phyloP scores from a whole-genome alignment of 2,329 filamentous ascomycete genomes.

The Cyphellophora europaea region DNA sequence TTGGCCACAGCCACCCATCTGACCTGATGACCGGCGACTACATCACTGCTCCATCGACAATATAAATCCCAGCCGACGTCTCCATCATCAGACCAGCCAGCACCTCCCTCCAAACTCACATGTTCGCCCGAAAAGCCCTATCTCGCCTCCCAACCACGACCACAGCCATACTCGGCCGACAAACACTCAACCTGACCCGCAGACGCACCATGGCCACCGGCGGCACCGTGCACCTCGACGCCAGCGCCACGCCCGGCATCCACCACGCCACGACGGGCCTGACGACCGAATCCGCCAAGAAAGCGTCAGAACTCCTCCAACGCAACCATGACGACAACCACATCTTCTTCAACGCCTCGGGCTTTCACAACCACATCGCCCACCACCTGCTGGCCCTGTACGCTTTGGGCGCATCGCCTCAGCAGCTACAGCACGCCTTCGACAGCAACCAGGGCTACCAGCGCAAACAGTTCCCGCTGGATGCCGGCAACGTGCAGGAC shows the following conservation, averaged over 20 bases:
- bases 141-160: too few species aligned
- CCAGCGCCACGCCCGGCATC: background rate
- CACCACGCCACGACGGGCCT: constrained; percentile 21
- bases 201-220: too few species aligned
- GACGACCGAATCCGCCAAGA: constrained; percentile 48
- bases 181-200: too few species aligned
- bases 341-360: constrained; percentile 66
- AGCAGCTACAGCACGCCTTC: constrained; percentile 55
- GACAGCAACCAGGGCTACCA: constrained; percentile 60
- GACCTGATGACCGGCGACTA: too few species aligned
- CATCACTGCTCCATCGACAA: too few species aligned
- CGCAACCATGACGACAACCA: constrained; percentile 64
- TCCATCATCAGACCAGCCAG: too few species aligned
- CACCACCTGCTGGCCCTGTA: constrained; percentile 17
- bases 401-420: constrained; percentile 54
- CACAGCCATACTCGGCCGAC: too few species aligned
- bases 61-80: too few species aligned
- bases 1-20: too few species aligned
- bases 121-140: too few species aligned
- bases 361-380: constrained; percentile 53
- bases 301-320: constrained; percentile 61
- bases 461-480: constrained; percentile 37
- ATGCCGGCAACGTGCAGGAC: constrained; percentile 43
- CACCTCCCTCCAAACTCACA: too few species aligned
- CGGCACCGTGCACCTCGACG: background rate